A percentile compares a stretch with the other conserved stretches of the same genome.
phyloP scores from a whole-genome alignment of 148 eudicot genomes.

The Silene uniflora region DNA sequence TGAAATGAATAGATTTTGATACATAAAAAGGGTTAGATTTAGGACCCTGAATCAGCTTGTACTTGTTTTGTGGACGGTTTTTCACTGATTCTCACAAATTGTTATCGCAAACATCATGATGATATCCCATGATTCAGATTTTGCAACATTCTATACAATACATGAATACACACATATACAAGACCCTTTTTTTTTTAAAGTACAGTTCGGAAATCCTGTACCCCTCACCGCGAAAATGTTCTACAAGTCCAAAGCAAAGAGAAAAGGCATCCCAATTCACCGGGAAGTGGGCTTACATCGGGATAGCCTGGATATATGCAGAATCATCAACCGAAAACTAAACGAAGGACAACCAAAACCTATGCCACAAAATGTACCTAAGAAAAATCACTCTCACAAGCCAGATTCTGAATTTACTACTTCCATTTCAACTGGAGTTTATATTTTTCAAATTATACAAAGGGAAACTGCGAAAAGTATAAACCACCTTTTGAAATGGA shows the following conservation, averaged over 20 bases:
- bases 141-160: not conserved
- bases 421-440: not conserved
- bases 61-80: too few relatives aligned
- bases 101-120: too few relatives aligned
- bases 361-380: not conserved
- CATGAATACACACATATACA: not conserved
- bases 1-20: too few relatives aligned
- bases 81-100: too few relatives aligned
- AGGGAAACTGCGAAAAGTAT: not conserved
- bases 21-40: too few relatives aligned
- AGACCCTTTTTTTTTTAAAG: not conserved
- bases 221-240: not conserved
- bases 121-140: too few relatives aligned
- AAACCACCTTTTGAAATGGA: not conserved
- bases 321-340: not conserved
- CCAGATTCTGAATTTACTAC: not conserved
- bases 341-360: not conserved
- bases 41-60: too few relatives aligned
- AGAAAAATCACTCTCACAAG: not conserved
- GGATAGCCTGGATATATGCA: not conserved
- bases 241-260: conserved; percentile 2
- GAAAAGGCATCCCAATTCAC: not conserved
- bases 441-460: too few relatives aligned
- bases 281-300: not conserved
- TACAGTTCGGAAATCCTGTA: not conserved